phyloP scores from a whole-genome alignment of 1,139 yeast species.

The Magnusiomyces tetraspermus region DNA sequence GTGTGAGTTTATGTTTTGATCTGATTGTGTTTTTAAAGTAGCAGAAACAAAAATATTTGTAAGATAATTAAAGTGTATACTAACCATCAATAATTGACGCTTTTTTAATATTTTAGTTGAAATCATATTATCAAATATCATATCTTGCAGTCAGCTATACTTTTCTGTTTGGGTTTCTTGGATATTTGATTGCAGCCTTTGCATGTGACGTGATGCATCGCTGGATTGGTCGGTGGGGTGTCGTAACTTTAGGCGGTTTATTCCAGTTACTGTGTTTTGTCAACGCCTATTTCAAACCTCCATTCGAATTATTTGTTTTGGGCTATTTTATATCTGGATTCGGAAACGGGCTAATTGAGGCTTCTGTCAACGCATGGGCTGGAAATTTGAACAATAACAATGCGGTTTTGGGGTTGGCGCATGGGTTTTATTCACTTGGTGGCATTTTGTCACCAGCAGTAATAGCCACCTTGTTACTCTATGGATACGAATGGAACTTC shows the following conservation, averaged over 20 bases:
- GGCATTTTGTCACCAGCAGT: constrained; percentile 53
- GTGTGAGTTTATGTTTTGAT: constrained; percentile 10
- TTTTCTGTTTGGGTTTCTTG: constrained; percentile 28
- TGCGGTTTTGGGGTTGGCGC: constrained; percentile 44
- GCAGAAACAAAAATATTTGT: too few species aligned
- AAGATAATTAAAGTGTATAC: too few species aligned
- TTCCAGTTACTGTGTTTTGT: constrained; percentile 35
- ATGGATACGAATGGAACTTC: constrained; percentile 45
- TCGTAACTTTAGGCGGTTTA: constrained; percentile 34
- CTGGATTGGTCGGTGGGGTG: constrained; percentile 37
- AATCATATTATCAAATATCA: constrained; percentile 22
- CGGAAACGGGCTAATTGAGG: constrained; percentile 47
- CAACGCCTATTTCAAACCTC: constrained; percentile 36
- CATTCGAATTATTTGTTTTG: constrained; percentile 36
- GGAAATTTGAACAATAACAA: constrained; percentile 42
- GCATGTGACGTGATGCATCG: constrained; percentile 32
- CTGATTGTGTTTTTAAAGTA: too few species aligned
- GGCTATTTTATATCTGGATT: constrained; percentile 52
- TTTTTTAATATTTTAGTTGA: constrained; percentile 24
- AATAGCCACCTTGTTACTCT: constrained; percentile 44
- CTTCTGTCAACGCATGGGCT: constrained; percentile 49
- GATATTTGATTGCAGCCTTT: constrained; percentile 34
- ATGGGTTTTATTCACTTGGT: constrained; percentile 56
- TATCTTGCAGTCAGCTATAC: constrained; percentile 25
- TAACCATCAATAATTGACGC: too few species aligned